These are phyloP conservation scores for Craterostigma plantagineum DNA, from an alignment of 257 asterid species.

Conservation along the genomic window DNA sequence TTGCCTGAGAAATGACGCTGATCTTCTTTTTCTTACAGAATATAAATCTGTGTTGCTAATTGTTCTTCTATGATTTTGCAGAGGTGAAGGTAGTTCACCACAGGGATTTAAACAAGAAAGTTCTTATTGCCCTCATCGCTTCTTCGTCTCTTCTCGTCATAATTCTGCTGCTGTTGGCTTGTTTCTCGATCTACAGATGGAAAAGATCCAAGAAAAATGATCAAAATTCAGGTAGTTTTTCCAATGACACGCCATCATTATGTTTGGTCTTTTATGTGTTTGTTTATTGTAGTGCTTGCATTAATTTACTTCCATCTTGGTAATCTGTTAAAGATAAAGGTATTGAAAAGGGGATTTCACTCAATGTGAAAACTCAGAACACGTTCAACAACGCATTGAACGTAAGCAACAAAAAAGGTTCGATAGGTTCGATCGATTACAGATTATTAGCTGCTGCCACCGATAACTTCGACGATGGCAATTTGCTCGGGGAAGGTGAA, in stretches of 20 bases:
- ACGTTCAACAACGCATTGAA: conserved; percentile 23
- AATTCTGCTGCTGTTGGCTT: conserved; percentile 25
- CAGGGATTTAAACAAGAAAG: conserved; percentile 44
- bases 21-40: background rate
- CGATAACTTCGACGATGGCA: conserved; percentile 49
- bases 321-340: conserved; percentile 9
- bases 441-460: conserved; percentile 59
- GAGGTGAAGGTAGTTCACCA: conserved; percentile 32
- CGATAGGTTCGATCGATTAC: conserved; percentile 46
- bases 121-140: conserved; percentile 40
- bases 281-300: too few relatives aligned
- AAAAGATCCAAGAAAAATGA: conserved; percentile 21
- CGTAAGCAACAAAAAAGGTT: conserved; percentile 40
- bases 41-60: conserved; percentile 2
- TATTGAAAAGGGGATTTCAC: conserved; percentile 30
- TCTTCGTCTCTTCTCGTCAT: conserved; percentile 44
- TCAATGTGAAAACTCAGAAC: conserved; percentile 19
- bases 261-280: too few relatives aligned
- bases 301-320: too few relatives aligned
- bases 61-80: conserved; percentile 11
- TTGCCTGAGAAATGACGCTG: too few relatives aligned
- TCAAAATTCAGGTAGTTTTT: conserved; percentile 35
- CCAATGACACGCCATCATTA: too few relatives aligned
- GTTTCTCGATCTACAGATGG: conserved; percentile 30
- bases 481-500: conserved; percentile 64